Conservation (phyloP, 495 filamentous ascomycete genomes). For the Daldinia decipiens region DNA sequence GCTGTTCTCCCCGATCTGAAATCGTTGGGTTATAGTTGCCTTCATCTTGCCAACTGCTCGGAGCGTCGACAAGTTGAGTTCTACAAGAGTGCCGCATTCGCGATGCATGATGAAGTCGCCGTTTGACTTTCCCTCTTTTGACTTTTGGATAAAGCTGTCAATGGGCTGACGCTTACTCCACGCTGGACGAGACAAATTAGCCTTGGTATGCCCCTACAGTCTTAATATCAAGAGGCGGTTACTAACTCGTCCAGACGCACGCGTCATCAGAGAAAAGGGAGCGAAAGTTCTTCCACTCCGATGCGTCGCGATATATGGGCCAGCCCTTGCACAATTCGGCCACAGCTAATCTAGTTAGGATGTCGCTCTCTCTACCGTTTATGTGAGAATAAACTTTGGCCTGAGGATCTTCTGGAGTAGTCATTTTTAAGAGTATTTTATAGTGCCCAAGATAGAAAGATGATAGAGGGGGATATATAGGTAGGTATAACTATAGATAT, state of each 20-base stretch:
- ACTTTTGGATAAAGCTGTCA: constrained; percentile 67
- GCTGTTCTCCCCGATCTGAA: constrained; percentile 54
- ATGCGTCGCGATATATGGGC: constrained; percentile 72
- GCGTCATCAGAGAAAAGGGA: constrained; percentile 68
- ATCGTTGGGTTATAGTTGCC: constrained; percentile 74
- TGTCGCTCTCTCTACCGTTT: constrained; percentile 62
- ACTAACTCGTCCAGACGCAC: constrained; percentile 68
- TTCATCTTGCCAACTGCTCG: constrained; percentile 79
- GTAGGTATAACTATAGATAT: no score
- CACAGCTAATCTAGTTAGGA: constrained; percentile 64
- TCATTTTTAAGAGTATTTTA: constrained; percentile 47
- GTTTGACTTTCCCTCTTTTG: constrained; percentile 66
- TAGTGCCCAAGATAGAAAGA: not conserved
- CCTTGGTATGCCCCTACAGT: not conserved
- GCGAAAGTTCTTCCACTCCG: constrained; percentile 73
- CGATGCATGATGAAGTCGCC: constrained; percentile 77
- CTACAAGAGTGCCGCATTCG: constrained; percentile 67
- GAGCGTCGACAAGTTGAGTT: constrained; percentile 56
- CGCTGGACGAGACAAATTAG: constrained; percentile 47
- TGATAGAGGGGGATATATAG: not conserved
- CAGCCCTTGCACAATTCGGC: constrained; percentile 74
- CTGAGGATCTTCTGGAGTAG: constrained; percentile 57
- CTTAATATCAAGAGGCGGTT: not conserved
- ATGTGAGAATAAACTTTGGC: constrained; percentile 60
- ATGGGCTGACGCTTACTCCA: constrained; percentile 66